phyloP scores from a whole-genome alignment of 768 basidiomycete genomes.

The Paxillus rubicundulus region DNA sequence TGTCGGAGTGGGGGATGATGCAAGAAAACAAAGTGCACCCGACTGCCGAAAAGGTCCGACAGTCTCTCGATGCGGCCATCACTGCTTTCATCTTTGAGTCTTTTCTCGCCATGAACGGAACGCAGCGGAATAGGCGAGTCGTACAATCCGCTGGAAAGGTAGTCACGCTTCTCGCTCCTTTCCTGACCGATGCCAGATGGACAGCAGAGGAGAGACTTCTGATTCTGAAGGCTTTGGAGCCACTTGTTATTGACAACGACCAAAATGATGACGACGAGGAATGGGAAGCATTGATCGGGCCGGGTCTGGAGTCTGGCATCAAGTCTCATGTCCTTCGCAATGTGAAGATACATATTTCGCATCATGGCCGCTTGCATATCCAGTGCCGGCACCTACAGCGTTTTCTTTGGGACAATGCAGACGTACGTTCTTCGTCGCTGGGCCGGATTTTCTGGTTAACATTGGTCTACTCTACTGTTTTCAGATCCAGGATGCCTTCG shows the following conservation, averaged over 20 bases:
- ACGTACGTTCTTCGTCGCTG: constrained; percentile 46
- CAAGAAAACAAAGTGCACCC: constrained; percentile 35
- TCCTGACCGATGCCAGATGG: constrained; percentile 47
- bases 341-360: constrained; percentile 23
- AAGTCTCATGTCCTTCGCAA: constrained; percentile 48
- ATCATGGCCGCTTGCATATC: constrained; percentile 7
- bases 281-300: constrained; percentile 50
- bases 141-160: constrained; percentile 62
- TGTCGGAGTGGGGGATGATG: constrained; percentile 46
- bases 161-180: constrained; percentile 40
- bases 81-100: constrained; percentile 69
- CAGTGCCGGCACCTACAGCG: constrained; percentile 46
- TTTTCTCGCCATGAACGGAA: constrained; percentile 62
- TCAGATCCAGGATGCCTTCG: constrained; percentile 55
- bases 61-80: constrained; percentile 67
- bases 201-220: constrained; percentile 59
- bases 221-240: constrained; percentile 65
- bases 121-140: constrained; percentile 54
- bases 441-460: not conserved
- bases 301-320: constrained; percentile 58
- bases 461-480: not conserved
- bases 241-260: constrained; percentile 48
- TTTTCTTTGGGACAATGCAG: constrained; percentile 63
- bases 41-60: constrained; percentile 63
- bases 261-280: constrained; percentile 21